Evolutionary conservation across 306 rosid genomes (phyloP).

Genomic region (Dalbergia cochinchinensis): DNA sequence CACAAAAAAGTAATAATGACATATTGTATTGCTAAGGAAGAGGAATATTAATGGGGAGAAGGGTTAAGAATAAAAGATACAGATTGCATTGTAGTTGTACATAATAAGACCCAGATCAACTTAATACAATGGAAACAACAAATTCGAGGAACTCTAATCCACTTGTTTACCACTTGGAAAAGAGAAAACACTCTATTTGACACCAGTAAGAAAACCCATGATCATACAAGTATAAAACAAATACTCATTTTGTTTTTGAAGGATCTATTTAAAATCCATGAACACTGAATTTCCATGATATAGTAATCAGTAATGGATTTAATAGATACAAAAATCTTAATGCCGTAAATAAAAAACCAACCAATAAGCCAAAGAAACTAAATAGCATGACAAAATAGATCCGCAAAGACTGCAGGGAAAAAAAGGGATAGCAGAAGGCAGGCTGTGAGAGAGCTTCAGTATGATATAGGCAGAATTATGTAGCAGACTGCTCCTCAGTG

Average conservation of each 20-base stretch:
- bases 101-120: neutral
- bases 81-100: neutral
- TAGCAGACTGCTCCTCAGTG: slow-evolving; percentile 57
- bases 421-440: slow-evolving; percentile 34
- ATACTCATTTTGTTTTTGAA: slow-evolving; percentile 7
- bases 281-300: slow-evolving; percentile 53
- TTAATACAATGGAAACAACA: slow-evolving; percentile 18
- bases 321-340: slow-evolving; percentile 51
- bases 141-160: neutral
- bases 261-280: slow-evolving; percentile 37
- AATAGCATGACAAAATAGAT: slow-evolving; percentile 39
- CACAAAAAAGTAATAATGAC: neutral
- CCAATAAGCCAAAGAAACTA: slow-evolving; percentile 50
- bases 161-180: neutral
- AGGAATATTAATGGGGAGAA: neutral
- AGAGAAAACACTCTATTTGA: neutral
- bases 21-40: neutral
- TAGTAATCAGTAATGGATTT: slow-evolving; percentile 48
- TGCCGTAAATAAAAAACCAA: slow-evolving; percentile 41
- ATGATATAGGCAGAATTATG: slow-evolving; percentile 45
- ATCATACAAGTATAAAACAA: slow-evolving; percentile 25
- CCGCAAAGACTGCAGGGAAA: slow-evolving; percentile 16
- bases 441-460: slow-evolving; percentile 26
- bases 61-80: neutral
- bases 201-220: neutral